These are phyloP conservation scores for Cymbidium sinense DNA, from an alignment of 106 monocot species.

Conservation along the genomic window DNA sequence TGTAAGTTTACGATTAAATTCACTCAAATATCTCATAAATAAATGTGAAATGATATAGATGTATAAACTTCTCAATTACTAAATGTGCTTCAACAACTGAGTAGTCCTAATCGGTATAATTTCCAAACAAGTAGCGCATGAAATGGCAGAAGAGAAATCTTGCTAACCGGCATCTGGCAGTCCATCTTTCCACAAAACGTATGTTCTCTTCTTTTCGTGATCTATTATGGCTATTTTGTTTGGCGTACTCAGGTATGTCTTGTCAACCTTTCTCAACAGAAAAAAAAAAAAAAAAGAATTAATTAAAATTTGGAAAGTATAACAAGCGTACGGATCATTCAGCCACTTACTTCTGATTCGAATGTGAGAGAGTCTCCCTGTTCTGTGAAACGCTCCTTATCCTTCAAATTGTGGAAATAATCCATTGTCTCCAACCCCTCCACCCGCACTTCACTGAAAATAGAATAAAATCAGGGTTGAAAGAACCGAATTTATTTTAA, in stretches of 20 bases:
- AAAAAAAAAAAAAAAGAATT: not conserved
- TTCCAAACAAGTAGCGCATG: too few relatives aligned
- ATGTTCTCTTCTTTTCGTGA: conserved; percentile 78
- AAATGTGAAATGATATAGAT: too few relatives aligned
- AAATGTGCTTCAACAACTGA: too few relatives aligned
- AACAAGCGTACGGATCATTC: not conserved
- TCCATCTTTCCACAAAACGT: conserved; percentile 72
- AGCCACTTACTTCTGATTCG: conserved; percentile 66
- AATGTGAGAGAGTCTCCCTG: conserved; percentile 87
- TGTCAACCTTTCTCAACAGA: conserved; percentile 22
- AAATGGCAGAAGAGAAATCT: not conserved
- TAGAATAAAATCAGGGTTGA: not conserved
- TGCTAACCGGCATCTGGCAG: conserved; percentile 68
- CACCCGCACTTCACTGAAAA: conserved; percentile 73
- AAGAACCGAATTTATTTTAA: too few relatives aligned
- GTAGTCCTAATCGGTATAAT: not conserved
- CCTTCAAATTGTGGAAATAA: conserved; percentile 68
- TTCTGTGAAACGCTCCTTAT: conserved; percentile 59
- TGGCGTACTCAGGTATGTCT: conserved; percentile 60
- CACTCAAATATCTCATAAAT: too few relatives aligned
- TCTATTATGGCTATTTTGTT: conserved; percentile 71
- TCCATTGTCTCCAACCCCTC: conserved; percentile 92
- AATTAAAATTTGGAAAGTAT: not conserved
- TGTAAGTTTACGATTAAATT: too few relatives aligned
- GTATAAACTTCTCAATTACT: too few relatives aligned